Base-by-base conservation (phyloP, 2,329 filamentous ascomycete genomes). In the Cadophora sp. region DNA sequence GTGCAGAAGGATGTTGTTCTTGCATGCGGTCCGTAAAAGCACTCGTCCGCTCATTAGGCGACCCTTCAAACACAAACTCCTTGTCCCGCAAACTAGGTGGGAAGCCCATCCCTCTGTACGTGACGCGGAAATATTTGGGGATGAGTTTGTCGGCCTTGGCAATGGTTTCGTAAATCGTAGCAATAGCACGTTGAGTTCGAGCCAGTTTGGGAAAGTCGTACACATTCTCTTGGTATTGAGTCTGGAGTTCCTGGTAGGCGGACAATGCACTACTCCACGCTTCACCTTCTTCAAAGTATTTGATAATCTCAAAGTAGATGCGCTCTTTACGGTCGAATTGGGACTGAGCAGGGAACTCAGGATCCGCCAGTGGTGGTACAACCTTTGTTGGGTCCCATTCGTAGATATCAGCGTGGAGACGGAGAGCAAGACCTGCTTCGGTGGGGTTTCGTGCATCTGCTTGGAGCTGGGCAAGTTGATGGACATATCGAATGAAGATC, bases 151-250 rank as follows among this genome's bases (percentile, higher is more conserved):
- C 91, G 73, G 92, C 92, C 81, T 93, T 95, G 13, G 91, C 87
- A 69, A 97, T 91, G 16, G 86, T 90, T 78, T 98, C 96, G 78
- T 97, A 94, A 27, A 98, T 94, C 60, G 91, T 92, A 22, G 94
- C 95, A 81, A 97, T 97, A 7, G 95, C 94, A 68, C 94, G 86
- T 78, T 97, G 91, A 0, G 94, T 91, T 68, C 94, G 87, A 0
- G 96, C 94, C 27, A 99, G 85, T 80, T 99, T 97, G 41, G 90
- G 85, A 74, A 97, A 97, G 79, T 99, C 96, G 78, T 94, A 97
- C 0, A 92, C 81, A 68, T 94, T 97, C 72, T 86, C 88, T 80
- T 97, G 94, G 77, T 98, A 99, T 79, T 98, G 94, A n/a, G 83
- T 80, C 58, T 94, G 92, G 61, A 99, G 88, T 79, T 99, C 95